Conservation (phyloP, 1,284 basidiomycete genomes). For the Cryptococcus amylolentus region DNA sequence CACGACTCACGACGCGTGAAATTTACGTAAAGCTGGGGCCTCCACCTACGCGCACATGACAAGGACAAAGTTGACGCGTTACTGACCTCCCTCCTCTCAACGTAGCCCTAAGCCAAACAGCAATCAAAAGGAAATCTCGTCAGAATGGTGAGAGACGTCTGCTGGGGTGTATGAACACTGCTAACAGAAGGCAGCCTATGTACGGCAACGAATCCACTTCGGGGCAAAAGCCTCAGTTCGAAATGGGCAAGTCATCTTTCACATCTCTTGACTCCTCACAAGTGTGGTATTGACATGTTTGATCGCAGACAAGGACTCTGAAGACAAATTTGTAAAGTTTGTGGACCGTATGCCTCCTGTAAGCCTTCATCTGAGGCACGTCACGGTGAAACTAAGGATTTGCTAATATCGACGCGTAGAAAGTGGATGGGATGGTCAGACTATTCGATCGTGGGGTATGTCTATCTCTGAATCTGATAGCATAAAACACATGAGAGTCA, state of each 20-base stretch:
- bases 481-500: neutral
- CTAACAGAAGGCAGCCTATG: constrained; percentile 33
- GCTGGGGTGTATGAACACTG: neutral
- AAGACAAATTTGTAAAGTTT: constrained; percentile 73
- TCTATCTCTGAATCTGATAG: neutral
- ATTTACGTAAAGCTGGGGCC: too few species aligned
- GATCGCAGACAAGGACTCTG: constrained; percentile 55
- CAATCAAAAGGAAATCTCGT: neutral
- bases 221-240: constrained; percentile 42
- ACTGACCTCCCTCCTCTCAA: too few species aligned
- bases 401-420: constrained; percentile 25
- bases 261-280: neutral
- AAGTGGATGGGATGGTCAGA: constrained; percentile 61
- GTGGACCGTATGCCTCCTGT: constrained; percentile 61
- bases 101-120: too few species aligned
- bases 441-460: constrained; percentile 68
- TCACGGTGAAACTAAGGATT: neutral
- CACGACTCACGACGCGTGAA: too few species aligned
- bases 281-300: constrained; percentile 5
- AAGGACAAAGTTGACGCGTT: too few species aligned
- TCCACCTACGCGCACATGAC: too few species aligned
- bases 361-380: constrained; percentile 5
- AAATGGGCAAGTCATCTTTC: constrained; percentile 38
- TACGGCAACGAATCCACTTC: constrained; percentile 45
- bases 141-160: neutral